Evolutionary conservation across 2,329 filamentous ascomycete species (phyloP).

Genomic region (Fusarium lateritium): DNA sequence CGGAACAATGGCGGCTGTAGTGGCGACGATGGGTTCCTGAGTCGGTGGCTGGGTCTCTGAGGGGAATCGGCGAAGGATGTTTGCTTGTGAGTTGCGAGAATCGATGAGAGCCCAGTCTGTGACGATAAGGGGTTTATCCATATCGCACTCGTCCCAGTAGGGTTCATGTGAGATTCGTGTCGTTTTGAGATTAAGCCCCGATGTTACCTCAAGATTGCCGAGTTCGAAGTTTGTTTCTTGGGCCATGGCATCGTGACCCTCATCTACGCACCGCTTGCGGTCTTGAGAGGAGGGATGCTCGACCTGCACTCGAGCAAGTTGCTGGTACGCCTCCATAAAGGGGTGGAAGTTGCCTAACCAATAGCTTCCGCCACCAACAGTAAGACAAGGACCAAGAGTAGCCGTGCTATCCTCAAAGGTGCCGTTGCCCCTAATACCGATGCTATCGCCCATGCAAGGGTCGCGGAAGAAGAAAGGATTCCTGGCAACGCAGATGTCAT

Average conservation of each 20-base stretch:
- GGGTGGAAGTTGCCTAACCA: conserved; percentile 63
- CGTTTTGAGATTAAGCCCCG: conserved; percentile 60
- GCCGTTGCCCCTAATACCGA: conserved; percentile 54
- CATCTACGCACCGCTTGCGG: conserved; percentile 53
- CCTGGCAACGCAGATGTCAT: conserved; percentile 58
- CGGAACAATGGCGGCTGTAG: conserved; percentile 52
- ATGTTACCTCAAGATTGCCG: conserved; percentile 58
- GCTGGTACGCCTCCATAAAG: conserved; percentile 56
- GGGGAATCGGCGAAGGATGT: conserved; percentile 60
- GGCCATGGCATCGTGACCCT: conserved; percentile 57
- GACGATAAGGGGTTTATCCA: conserved; percentile 59
- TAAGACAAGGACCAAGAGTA: conserved; percentile 60
- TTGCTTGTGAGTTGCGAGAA: conserved; percentile 54
- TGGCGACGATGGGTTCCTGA: conserved; percentile 53
- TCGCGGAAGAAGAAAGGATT: conserved; percentile 61
- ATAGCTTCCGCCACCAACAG: conserved; percentile 55
- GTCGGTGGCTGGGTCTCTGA: conserved; percentile 51
- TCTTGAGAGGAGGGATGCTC: conserved; percentile 62
- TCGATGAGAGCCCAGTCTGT: conserved; percentile 62
- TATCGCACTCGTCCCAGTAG: conserved; percentile 61
- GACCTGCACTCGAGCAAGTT: conserved; percentile 49
- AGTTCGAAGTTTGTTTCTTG: conserved; percentile 51
- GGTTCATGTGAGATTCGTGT: conserved; percentile 61
- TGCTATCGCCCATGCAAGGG: conserved; percentile 64
- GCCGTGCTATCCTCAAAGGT: conserved; percentile 56